A percentile compares a stretch with the other conserved stretches of the same genome.
These are phyloP conservation scores for Puccinia triticina DNA, from an alignment of 1,284 basidiomycete genomes.

Conservation along the genomic window DNA sequence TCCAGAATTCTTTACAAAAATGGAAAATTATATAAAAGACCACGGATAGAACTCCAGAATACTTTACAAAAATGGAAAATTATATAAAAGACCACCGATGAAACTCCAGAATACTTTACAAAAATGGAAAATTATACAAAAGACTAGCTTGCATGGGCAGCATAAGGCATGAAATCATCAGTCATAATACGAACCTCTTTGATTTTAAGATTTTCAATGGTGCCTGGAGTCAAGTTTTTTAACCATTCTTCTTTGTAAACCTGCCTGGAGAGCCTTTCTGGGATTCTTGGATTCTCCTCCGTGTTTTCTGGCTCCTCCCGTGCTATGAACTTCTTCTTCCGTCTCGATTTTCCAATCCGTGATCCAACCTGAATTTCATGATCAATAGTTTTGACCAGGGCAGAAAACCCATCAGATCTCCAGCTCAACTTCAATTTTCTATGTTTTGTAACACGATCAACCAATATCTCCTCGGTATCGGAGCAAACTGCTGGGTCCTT, in stretches of 20 bases:
- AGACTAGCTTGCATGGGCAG: too few relatives aligned
- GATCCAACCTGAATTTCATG: constrained; percentile 13
- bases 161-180: background rate
- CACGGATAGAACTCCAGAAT: too few relatives aligned
- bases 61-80: background rate
- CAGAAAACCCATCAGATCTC: constrained; percentile 14
- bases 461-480: constrained; percentile 1
- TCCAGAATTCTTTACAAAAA: too few relatives aligned
- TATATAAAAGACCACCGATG: constrained; percentile 1
- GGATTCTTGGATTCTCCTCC: constrained; percentile 6
- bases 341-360: constrained; percentile 9
- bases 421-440: constrained; percentile 16
- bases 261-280: constrained; percentile 20
- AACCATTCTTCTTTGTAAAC: constrained; percentile 22
- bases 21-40: background rate
- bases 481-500: constrained; percentile 24
- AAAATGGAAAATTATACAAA: too few relatives aligned
- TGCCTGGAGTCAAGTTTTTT: background rate
- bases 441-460: background rate
- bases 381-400: background rate
- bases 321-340: background rate
- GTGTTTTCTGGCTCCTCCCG: background rate
- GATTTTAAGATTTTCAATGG: constrained; percentile 7
- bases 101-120: too few relatives aligned
- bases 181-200: background rate